Evolutionary conservation across 495 filamentous ascomycete genomes (phyloP), one percentile per base, ranked within the genome.

Genomic region (Penicillium robsamsonii): DNA sequence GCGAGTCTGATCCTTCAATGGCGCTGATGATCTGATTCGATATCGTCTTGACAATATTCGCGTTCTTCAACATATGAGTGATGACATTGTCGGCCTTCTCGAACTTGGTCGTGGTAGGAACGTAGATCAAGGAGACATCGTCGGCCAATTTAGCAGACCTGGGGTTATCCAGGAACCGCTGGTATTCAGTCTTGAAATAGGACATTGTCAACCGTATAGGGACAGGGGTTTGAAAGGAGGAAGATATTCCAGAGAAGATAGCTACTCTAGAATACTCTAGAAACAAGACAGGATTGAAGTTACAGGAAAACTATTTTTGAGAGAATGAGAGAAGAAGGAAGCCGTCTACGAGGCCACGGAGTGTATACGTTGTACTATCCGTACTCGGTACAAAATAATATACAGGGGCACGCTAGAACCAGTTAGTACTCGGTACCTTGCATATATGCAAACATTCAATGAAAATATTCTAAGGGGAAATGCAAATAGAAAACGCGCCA

Each of bases 41-140:
- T 66, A 88, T 90, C 78, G 89, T 95, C 74, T 87, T 90, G 56
- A 75, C 65, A 65, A 87, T 79, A 55, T 80, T 82, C 24, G 77
- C 72, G 66, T 91, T 81, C 31, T 80, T 78, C 55, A 69, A 73
- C 51, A 96, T 69, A 72, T 97, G 92, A 72, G 87, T 89, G 68
- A 90, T 70, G 64, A 97, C 90, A 24, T 86, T 82, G 43, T 85
- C 78, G 22, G 86, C 59, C 51, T 87, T 82, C 49, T 82, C 81
- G 60, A 92, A 73, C 57, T 83, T 85, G 31, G 87, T 88, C 30
- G 90, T 85, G n/a, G 91, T 93, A 46, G 94, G 88, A 69, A 97
- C 88, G 77, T 97, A 98, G 75, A 93, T 84, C 65, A 96, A 77
- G 40, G 91, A 84, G 55, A 90, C 87, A 71, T 89, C 78, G 46